Evolutionary conservation across 257 asterid genomes (phyloP).

Genomic region (Lantana camara): DNA sequence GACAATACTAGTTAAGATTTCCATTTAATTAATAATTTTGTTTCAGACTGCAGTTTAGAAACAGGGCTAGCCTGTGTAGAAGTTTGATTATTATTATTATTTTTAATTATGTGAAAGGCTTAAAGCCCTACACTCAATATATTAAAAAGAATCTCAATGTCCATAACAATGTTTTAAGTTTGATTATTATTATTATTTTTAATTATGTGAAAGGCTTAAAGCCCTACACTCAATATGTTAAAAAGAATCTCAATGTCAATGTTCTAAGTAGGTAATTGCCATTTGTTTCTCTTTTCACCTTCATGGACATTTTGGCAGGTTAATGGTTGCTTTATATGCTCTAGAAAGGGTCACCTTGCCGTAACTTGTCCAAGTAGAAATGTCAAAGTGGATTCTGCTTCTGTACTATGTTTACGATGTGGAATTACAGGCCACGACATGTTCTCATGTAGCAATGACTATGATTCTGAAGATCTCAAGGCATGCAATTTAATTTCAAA

Average conservation of each 20-base stretch:
- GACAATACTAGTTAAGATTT: not conserved
- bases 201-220: not conserved
- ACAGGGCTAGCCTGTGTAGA: not conserved
- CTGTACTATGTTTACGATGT: slow-evolving; percentile 45
- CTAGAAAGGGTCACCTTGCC: slow-evolving; percentile 36
- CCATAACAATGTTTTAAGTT: slow-evolving; percentile 7
- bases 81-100: not conserved
- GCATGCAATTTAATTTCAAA: slow-evolving; percentile 21
- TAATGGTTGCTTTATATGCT: slow-evolving; percentile 38
- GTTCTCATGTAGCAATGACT: slow-evolving; percentile 44
- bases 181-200: not conserved
- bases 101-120: not conserved
- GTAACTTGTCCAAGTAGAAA: slow-evolving; percentile 38
- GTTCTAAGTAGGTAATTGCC: slow-evolving; percentile 14
- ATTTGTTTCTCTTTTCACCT: slow-evolving; percentile 1
- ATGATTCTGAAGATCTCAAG: slow-evolving; percentile 54
- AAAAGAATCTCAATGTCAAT: not conserved
- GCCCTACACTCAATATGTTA: slow-evolving; percentile 5
- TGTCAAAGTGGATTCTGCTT: slow-evolving; percentile 24
- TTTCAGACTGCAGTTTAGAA: not conserved
- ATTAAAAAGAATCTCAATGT: slow-evolving; percentile 4
- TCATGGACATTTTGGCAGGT: slow-evolving; percentile 34
- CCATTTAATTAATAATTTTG: not conserved
- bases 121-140: not conserved
- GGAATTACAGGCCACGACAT: slow-evolving; percentile 44